Conservation (phyloP, 176 grass and related monocot genomes). For the Bromus sterilis region DNA sequence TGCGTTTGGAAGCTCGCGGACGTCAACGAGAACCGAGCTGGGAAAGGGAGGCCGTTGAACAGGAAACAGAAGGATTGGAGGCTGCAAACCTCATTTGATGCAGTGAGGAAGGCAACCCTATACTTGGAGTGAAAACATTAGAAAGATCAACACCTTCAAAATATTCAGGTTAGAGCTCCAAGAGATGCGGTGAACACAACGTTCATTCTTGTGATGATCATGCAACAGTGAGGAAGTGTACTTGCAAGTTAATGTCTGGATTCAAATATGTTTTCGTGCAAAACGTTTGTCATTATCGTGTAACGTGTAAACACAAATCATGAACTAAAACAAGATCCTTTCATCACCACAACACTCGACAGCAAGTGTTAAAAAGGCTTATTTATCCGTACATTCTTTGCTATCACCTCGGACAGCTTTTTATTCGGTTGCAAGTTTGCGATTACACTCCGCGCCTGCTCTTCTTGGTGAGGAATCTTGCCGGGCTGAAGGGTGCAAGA, state of each 20-base stretch:
- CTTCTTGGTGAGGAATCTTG: conserved; percentile 50
- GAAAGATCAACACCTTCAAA: neutral
- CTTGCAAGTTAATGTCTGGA: neutral
- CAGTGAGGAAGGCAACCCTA: conserved; percentile 55
- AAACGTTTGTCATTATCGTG: neutral
- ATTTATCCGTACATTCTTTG: conserved; percentile 15
- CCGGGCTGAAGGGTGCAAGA: conserved; percentile 57
- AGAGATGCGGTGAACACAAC: neutral
- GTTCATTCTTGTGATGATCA: neutral
- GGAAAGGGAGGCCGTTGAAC: conserved; percentile 79
- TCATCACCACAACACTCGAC: neutral
- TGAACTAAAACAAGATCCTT: neutral
- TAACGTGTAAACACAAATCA: neutral
- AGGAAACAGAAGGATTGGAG: conserved; percentile 88
- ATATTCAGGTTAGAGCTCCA: neutral
- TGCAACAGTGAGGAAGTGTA: neutral
- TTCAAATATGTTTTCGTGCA: neutral
- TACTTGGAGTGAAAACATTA: conserved; percentile 49
- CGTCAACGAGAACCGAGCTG: conserved; percentile 78
- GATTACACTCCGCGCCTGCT: conserved; percentile 11
- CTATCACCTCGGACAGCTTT: neutral
- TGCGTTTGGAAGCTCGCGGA: conserved; percentile 87
- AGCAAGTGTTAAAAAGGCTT: neutral
- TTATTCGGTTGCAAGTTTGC: conserved; percentile 14
- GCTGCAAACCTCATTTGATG: conserved; percentile 54